Evolutionary conservation across 2,329 filamentous ascomycete genomes (phyloP), one percentile per base, ranked within the genome.

Genomic region (Trichoderma sp.): DNA sequence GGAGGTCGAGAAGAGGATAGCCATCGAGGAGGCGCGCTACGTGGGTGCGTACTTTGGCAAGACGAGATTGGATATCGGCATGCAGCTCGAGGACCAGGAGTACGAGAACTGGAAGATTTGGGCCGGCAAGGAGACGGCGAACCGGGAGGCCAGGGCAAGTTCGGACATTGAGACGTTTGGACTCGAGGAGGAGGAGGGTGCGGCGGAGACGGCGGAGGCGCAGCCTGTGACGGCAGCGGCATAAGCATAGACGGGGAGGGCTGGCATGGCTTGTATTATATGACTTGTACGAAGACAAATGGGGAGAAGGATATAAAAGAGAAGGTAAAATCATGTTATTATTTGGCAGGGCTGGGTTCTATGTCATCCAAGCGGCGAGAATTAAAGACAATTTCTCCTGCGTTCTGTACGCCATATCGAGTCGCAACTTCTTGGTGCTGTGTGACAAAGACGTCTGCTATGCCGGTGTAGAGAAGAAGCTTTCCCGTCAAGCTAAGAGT

Each of bases 41-140:
- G 91, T 92, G 6, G 96, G 96, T 68, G 95, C 94, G 65, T 94
- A 94, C 85, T 98, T 98, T 80, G 94, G 94, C 80, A 92, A 91
- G 81, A 86, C 88, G 55, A 87, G 88, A 72, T 80, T 94, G 66
- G 91, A 97, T 73, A 85, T 97, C 71, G 90, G 93, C 75, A 93
- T 96, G 89, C 85, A 91, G 73, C 86, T 97, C 68, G 96, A 99
- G 82, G 90, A 97, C 82, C 82, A 87, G 76, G 85, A 90, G 73
- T 97, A 90, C 81, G 93, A 98, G 82, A 84, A 85, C 74, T 99
- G 96, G 96, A 95, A 94, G 86, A 78, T 78, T 30, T 97, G 94
- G 93, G 94, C 94, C 3, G 78, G 78, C 63, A 82, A 81, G 73
- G 80, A 88, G 78, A 82, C 85, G 67, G 80, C 80, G 71, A 80